These are phyloP conservation scores for Quercus cerris DNA, from an alignment of 306 rosid species.

Conservation along the genomic window DNA sequence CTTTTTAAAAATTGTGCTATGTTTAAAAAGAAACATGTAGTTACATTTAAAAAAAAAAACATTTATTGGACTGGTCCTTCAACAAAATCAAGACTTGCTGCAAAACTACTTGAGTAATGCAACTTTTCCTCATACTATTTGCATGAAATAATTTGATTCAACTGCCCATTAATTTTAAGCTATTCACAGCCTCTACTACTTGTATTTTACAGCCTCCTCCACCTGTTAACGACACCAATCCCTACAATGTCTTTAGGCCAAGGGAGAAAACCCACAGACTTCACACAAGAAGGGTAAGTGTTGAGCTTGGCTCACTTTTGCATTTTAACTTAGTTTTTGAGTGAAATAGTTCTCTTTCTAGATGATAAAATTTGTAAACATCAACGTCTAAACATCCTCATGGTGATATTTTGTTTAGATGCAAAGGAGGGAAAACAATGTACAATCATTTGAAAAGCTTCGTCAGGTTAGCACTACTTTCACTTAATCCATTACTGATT, in stretches of 20 bases:
- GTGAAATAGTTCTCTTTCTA: slow-evolving; percentile 23
- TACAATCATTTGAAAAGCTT: slow-evolving; percentile 98
- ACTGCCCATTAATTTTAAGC: background rate
- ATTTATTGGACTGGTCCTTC: background rate
- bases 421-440: slow-evolving; percentile 98
- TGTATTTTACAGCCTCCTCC: slow-evolving; percentile 84
- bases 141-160: background rate
- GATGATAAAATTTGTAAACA: background rate
- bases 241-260: slow-evolving; percentile 97
- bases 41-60: background rate
- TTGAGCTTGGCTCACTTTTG: slow-evolving; percentile 18
- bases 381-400: background rate
- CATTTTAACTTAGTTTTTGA: slow-evolving; percentile 25
- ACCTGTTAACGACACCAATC: slow-evolving; percentile 95
- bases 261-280: slow-evolving; percentile 99
- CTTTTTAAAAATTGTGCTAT: background rate
- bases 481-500: background rate
- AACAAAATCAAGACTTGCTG: background rate
- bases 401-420: slow-evolving; percentile 47
- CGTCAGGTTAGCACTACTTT: slow-evolving; percentile 65
- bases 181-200: slow-evolving; percentile 33
- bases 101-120: background rate
- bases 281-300: slow-evolving; percentile 90
- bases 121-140: background rate
- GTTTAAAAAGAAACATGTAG: background rate